Percentiles rank a stretch among this genome's conserved stretches.
phyloP scores from a whole-genome alignment of 495 filamentous ascomycete species.

The Physcia stellaris region DNA sequence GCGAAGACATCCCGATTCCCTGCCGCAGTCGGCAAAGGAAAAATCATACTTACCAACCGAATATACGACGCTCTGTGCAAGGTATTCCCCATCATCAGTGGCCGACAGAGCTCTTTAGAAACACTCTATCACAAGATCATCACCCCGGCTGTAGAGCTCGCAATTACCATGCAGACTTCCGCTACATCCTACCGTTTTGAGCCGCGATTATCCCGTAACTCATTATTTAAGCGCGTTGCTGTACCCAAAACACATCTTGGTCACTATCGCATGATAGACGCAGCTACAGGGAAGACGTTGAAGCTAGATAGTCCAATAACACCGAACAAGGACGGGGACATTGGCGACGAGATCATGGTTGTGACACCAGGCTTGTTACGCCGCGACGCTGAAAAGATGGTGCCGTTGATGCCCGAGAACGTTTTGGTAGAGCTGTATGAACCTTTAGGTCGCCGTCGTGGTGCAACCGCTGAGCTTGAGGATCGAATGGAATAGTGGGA shows the following conservation, averaged over 20 bases:
- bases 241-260: neutral
- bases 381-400: neutral
- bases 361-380: constrained; percentile 6
- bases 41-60: neutral
- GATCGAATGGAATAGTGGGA: too few species aligned
- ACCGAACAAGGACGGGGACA: neutral
- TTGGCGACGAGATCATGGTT: neutral
- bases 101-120: neutral
- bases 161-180: constrained; percentile 6
- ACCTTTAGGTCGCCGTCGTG: constrained; percentile 4
- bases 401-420: neutral
- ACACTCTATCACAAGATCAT: constrained; percentile 3
- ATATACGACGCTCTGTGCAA: neutral
- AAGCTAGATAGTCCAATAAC: constrained; percentile 2
- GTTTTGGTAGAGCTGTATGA: constrained; percentile 3
- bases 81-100: neutral
- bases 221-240: neutral
- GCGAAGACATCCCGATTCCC: neutral
- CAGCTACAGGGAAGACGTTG: constrained; percentile 1
- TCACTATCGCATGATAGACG: constrained; percentile 1
- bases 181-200: neutral
- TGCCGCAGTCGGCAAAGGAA: neutral
- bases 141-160: constrained; percentile 3
- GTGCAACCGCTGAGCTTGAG: too few species aligned
- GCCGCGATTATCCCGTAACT: neutral